Conservation (phyloP, 306 rosid genomes). For the Vicia villosa region DNA sequence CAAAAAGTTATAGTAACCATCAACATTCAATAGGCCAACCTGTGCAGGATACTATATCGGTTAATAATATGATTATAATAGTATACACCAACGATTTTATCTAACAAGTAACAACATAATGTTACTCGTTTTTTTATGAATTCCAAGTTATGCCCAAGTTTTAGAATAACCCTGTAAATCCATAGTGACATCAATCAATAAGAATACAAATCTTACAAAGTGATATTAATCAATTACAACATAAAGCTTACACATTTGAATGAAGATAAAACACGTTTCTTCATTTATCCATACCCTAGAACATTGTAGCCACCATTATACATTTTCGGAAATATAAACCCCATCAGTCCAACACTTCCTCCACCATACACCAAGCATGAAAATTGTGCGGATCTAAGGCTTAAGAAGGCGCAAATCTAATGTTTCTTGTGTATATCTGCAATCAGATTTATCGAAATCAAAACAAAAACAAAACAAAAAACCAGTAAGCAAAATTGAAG, state of each 20-base stretch:
- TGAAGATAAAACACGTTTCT: neutral
- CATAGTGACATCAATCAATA: neutral
- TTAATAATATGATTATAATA: slow-evolving; percentile 18
- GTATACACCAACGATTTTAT: neutral
- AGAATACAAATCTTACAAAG: slow-evolving; percentile 32
- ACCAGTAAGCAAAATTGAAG: too few relatives aligned
- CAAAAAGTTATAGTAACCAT: slow-evolving; percentile 79
- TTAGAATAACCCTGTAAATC: slow-evolving; percentile 79
- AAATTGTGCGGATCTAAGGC: too few relatives aligned
- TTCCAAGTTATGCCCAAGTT: slow-evolving; percentile 92
- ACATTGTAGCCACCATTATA: slow-evolving; percentile 83
- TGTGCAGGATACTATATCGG: slow-evolving; percentile 40
- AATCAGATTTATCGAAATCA: too few relatives aligned
- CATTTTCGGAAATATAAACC: slow-evolving; percentile 72
- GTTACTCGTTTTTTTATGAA: slow-evolving; percentile 81
- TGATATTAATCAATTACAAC: slow-evolving; percentile 32
- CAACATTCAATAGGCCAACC: slow-evolving; percentile 89
- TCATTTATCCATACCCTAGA: slow-evolving; percentile 58
- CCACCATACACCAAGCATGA: slow-evolving; percentile 93
- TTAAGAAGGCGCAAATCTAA: too few relatives aligned
- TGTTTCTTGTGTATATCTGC: too few relatives aligned
- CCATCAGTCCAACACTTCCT: slow-evolving; percentile 89
- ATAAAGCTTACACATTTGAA: slow-evolving; percentile 1
- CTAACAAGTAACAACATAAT: slow-evolving; percentile 5
- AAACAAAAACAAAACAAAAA: too few relatives aligned